phyloP scores from a whole-genome alignment of 495 filamentous ascomycete species.

The Aspergillus nanangensis region DNA sequence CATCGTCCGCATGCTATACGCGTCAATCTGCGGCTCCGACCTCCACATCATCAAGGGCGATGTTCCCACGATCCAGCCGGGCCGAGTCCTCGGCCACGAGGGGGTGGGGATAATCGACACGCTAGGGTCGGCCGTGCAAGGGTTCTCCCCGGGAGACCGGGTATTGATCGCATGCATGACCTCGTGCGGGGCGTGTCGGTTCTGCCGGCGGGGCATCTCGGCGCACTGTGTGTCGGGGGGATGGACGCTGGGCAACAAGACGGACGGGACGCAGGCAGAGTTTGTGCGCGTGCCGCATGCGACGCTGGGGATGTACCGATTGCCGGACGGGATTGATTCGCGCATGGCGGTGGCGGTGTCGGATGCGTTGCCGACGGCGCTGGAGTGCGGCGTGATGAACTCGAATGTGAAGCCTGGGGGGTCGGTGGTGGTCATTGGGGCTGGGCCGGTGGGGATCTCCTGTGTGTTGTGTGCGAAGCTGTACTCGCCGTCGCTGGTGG shows the following conservation, averaged over 20 bases:
- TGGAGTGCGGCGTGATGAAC: conserved; percentile 44
- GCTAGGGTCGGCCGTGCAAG: conserved; percentile 56
- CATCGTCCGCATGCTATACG: conserved; percentile 73
- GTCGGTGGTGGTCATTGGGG: conserved; percentile 45
- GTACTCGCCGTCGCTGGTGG: conserved; percentile 33
- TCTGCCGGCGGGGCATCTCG: conserved; percentile 27
- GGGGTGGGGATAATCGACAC: conserved; percentile 71
- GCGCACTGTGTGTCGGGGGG: conserved; percentile 38
- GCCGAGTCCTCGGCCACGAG: conserved; percentile 80
- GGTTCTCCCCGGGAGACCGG: conserved; percentile 33
- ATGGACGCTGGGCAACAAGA: conserved; percentile 38
- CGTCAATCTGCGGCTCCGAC: conserved; percentile 75
- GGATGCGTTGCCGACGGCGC: conserved; percentile 29
- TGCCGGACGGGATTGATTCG: conserved; percentile 34
- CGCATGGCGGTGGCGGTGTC: conserved; percentile 34
- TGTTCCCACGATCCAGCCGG: conserved; percentile 63
- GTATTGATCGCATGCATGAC: conserved; percentile 39
- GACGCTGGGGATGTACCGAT: conserved; percentile 29
- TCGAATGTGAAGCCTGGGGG: conserved; percentile 33
- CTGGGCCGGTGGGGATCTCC: conserved; percentile 45
- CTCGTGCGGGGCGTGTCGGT: conserved; percentile 30
- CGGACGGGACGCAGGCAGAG: conserved; percentile 49
- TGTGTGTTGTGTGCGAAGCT: conserved; percentile 40
- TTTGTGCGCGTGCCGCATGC: conserved; percentile 47
- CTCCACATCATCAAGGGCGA: conserved; percentile 67